Evolutionary conservation across 768 basidiomycete genomes (phyloP).

Genomic region (Termitomyces sp.): DNA sequence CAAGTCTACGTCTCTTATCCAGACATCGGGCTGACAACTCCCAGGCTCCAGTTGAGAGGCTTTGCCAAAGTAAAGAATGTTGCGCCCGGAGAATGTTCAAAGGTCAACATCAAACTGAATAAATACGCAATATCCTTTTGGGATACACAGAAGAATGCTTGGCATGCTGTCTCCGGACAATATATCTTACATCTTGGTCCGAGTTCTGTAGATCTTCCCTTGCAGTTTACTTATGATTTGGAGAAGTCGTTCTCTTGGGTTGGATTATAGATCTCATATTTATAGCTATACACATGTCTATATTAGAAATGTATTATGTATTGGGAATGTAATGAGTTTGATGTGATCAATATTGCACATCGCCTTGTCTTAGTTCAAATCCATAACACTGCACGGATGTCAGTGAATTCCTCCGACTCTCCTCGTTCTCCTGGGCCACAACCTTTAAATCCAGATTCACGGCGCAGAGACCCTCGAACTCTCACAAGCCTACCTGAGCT

Average conservation of each 20-base stretch:
- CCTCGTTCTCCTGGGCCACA: not conserved
- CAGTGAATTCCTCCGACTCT: slow-evolving; percentile 1
- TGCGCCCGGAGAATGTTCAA: slow-evolving; percentile 36
- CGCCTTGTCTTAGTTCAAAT: not conserved
- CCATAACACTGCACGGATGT: slow-evolving; percentile 2
- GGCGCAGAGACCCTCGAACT: slow-evolving; percentile 30
- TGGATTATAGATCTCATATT: slow-evolving; percentile 18
- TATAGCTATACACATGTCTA: not conserved
- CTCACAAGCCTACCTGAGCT: slow-evolving; percentile 68
- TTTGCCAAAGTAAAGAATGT: slow-evolving; percentile 58
- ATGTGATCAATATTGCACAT: not conserved
- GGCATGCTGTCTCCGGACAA: slow-evolving; percentile 48
- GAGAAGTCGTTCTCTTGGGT: slow-evolving; percentile 23
- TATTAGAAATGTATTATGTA: no score
- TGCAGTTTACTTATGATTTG: slow-evolving; percentile 21
- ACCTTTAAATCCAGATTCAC: not conserved
- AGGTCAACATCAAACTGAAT: slow-evolving; percentile 47
- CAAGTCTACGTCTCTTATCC: slow-evolving; percentile 63
- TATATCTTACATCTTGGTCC: slow-evolving; percentile 48
- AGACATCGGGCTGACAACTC: slow-evolving; percentile 46
- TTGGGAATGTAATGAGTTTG: not conserved
- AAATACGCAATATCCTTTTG: slow-evolving; percentile 70
- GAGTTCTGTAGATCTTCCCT: slow-evolving; percentile 25
- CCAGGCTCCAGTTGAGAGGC: slow-evolving; percentile 59
- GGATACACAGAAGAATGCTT: slow-evolving; percentile 40